Base-by-base conservation (phyloP, 768 basidiomycete species). In the Rhizopogon rudus region DNA sequence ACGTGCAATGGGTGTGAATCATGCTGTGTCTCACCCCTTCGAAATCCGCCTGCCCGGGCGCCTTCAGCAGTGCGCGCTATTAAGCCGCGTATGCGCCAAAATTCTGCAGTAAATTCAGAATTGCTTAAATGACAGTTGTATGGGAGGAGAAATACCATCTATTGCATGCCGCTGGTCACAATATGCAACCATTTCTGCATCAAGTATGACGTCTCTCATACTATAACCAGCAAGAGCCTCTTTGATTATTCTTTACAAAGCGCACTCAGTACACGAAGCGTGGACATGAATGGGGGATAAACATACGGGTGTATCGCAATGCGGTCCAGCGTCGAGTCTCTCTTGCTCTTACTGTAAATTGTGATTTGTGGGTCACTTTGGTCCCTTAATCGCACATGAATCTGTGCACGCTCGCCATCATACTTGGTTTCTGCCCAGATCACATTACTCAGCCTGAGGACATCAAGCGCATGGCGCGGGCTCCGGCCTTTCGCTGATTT, bases 391-490 rank as follows among this genome's bases (percentile, higher is more conserved):
- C 86, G 76, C 22, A 93, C 80, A 64, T 98, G 94, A 28, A 95
- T 92, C 62, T 98, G 94, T 53, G 93, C 87, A n/a, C 94, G 80
- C 69, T 96, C 93, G 9, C 94, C 94, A 55, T 96, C 94, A 67
- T 95, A 95, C 68, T 98, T 98, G 0, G 86, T 93, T 71, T 98
- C 94, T 1, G 87, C 90, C 82, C 88, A 95, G 8, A 93, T 75
- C 43, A 53, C 51, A 25, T 57, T 55, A 12, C 60, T 55, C 7
- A 54, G 58, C 16, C 66, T 60, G 13, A 71, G 56, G 28, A 66
- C 69, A 10, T 76, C 72, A 44, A 90, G 68, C 16, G 83, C 85
- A 49, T 88, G 77, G 10, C 71, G 60, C 43, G 83, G 81, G 3
- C 81, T 75, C 50, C 79, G 76, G 2, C 87, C 92, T 64, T 94